These are phyloP conservation scores for Termitomyces sp. DNA, from an alignment of 768 basidiomycete species.

Conservation along the genomic window DNA sequence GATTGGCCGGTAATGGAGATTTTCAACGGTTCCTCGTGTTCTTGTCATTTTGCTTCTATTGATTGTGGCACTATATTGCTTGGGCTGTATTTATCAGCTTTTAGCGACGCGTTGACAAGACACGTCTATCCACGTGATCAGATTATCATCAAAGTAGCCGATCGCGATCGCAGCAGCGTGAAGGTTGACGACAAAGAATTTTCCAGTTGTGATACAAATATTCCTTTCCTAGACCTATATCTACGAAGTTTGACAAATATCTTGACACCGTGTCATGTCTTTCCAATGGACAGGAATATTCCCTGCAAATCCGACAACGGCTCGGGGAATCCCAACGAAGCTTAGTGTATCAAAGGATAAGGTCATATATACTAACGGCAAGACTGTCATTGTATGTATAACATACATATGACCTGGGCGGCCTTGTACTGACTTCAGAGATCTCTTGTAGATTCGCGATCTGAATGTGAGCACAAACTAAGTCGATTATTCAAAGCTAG, in stretches of 20 bases:
- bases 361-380: conserved; percentile 83
- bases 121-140: background rate
- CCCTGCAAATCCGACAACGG: conserved; percentile 68
- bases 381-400: conserved; percentile 74
- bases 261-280: conserved; percentile 34
- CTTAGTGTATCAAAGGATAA: conserved; percentile 74
- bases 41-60: too few relatives aligned
- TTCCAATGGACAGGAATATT: conserved; percentile 48
- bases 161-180: background rate
- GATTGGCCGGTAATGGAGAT: too few relatives aligned
- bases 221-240: background rate
- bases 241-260: background rate
- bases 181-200: background rate
- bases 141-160: background rate
- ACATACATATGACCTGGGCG: background rate
- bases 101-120: too few relatives aligned
- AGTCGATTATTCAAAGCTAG: background rate
- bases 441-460: conserved; percentile 65
- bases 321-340: conserved; percentile 68
- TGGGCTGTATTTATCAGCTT: too few relatives aligned
- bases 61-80: too few relatives aligned
- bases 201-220: background rate
- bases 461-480: conserved; percentile 53
- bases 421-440: background rate
- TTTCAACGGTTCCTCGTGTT: too few relatives aligned